Base-by-base conservation (phyloP, 2,329 filamentous ascomycete genomes). In the Alternaria sp. region DNA sequence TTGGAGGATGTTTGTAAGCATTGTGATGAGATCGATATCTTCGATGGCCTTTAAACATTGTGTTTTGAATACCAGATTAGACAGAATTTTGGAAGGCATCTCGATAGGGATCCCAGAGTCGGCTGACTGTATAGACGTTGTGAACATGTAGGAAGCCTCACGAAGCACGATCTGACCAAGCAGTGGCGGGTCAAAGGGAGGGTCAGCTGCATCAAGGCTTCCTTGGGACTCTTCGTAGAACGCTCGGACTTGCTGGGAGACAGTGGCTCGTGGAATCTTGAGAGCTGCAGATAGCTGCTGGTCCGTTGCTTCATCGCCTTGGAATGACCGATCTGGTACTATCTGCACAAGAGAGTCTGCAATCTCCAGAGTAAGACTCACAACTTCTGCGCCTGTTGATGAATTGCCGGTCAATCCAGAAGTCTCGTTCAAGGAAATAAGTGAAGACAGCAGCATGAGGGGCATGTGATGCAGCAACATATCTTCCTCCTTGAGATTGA, bases 401-500 rank as follows among this genome's bases (percentile, higher is more conserved):
- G 44, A 44, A 13, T 56, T 54, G 9, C 28, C 51, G 8, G 40
- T 24, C 14, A 53, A 26, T 14, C 65, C 58, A 31, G 84, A 59
- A 23, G 62, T 45, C 10, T 65, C 49, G 42, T 79, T 79, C 60
- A 85, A 75, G 42, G 81, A 80, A 10, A 80, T 72, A 7, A 87
- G 78, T 26, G 90, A 81, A 3, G 88, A 86, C n/a, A 96, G 77
- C 2, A 88, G 84, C 52, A 90, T 84, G 28, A 96, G 78, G 33
- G 94, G 94, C 29, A 93, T 90, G 78, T 98, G 94, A 23, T 91
- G 81, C 2, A 90, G 86, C 14, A 96, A 78, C 94, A 99, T 98
- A 72, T 99, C 96, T 76, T 98, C 95, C 78, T 99, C 95, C 52
- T 89, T 87, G 49, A 98, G 86, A 75, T 97, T 98, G 82, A 99